phyloP scores from a whole-genome alignment of 2,329 filamentous ascomycete genomes.

The Cladophialophora carrionii region DNA sequence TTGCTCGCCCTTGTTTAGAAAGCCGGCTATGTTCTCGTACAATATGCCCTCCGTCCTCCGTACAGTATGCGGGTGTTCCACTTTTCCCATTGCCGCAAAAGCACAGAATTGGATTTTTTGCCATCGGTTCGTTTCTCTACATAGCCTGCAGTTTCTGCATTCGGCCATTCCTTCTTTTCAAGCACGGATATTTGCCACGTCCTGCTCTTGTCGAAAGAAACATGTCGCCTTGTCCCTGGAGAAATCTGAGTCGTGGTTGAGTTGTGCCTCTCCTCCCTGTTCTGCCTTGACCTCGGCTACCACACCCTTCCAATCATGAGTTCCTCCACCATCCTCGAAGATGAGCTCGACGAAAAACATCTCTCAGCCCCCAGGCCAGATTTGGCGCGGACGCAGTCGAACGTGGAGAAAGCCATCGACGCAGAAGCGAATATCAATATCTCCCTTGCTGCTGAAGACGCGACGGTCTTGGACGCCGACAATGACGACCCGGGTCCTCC shows the following conservation, averaged over 20 bases:
- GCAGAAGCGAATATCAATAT: conserved; percentile 30
- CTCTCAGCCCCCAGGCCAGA: conserved; percentile 11
- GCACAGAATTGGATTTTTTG: not conserved
- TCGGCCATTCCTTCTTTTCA: not conserved
- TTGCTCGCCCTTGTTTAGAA: not conserved
- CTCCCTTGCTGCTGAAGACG: conserved; percentile 1
- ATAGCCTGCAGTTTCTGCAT: conserved; percentile 1
- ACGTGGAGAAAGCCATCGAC: conserved; percentile 27
- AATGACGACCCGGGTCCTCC: conserved; percentile 29
- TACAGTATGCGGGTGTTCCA: conserved; percentile 8
- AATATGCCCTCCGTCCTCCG: not conserved
- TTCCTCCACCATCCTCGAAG: conserved; percentile 26
- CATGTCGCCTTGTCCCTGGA: not conserved
- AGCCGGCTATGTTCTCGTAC: not conserved
- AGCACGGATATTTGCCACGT: not conserved
- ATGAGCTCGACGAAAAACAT: conserved; percentile 17
- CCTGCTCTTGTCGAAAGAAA: not conserved
- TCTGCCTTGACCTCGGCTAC: not conserved
- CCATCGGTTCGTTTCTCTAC: not conserved
- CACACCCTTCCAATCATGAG: conserved; percentile 19
- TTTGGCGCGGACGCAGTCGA: conserved; percentile 21
- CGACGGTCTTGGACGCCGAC: conserved; percentile 5
- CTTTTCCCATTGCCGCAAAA: conserved; percentile 10
- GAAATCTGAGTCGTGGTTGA: not conserved
- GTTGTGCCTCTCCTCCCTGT: not conserved